These are phyloP conservation scores for Royoungia palumana DNA, from an alignment of 768 basidiomycete genomes.

Conservation along the genomic window DNA sequence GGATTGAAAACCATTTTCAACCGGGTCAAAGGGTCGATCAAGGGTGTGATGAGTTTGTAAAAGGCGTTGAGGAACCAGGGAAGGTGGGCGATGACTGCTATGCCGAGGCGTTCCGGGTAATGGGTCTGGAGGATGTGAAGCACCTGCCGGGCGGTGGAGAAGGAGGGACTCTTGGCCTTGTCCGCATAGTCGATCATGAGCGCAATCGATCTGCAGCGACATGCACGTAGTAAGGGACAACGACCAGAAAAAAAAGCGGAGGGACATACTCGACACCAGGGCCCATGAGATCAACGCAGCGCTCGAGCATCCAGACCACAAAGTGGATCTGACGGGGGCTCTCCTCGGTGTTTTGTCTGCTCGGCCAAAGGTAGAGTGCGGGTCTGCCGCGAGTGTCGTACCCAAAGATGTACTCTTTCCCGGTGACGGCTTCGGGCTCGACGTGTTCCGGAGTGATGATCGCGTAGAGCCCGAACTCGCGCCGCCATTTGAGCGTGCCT, in stretches of 20 bases:
- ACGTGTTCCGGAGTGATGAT: slow-evolving; percentile 56
- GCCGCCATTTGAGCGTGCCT: slow-evolving; percentile 72
- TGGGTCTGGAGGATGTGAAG: slow-evolving; percentile 73
- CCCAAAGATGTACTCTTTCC: slow-evolving; percentile 78
- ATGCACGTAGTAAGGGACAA: neutral
- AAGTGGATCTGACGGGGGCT: slow-evolving; percentile 66
- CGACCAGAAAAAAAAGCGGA: slow-evolving; percentile 15
- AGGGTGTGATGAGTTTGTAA: slow-evolving; percentile 73
- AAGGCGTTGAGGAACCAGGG: slow-evolving; percentile 75
- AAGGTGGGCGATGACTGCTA: slow-evolving; percentile 72
- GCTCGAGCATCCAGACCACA: slow-evolving; percentile 75
- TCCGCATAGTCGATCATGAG: slow-evolving; percentile 79
- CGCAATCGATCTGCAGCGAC: slow-evolving; percentile 49
- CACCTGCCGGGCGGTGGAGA: slow-evolving; percentile 38
- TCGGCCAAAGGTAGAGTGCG: slow-evolving; percentile 62
- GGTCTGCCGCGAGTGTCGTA: slow-evolving; percentile 67
- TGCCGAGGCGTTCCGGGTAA: slow-evolving; percentile 83
- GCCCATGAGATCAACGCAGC: slow-evolving; percentile 70
- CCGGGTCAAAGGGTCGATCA: slow-evolving; percentile 81
- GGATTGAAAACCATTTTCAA: slow-evolving; percentile 77
- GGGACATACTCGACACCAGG: slow-evolving; percentile 73
- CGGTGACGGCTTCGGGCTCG: slow-evolving; percentile 78
- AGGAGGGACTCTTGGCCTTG: slow-evolving; percentile 55
- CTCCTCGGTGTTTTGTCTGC: slow-evolving; percentile 77
- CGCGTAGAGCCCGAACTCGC: slow-evolving; percentile 74